Base-by-base conservation (phyloP, 805 yeast species). In the Tanozyma kutaoensis region DNA sequence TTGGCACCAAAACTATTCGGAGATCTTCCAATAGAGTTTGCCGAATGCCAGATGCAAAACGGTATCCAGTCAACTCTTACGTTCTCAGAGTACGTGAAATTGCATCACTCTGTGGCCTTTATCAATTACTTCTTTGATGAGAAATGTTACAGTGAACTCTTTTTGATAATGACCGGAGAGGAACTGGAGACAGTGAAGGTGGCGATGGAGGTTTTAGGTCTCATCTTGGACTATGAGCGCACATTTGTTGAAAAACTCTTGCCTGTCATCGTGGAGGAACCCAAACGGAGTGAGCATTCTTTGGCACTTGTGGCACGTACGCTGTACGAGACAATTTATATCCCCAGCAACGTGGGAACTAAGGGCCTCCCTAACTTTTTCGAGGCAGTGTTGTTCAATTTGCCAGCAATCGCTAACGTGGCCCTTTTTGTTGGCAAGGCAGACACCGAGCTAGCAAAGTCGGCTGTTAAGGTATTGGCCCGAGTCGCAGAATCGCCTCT, bases 351-450 rank as follows among this genome's bases (percentile, higher is more conserved):
- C n/a, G 36, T 66, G 26, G 76, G 79, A 5, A 62, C 73, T 2
- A 74, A 67, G 38, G 85, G 81, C 0, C 43, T 75, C 6, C 52
- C 66, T 10, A 66, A 78, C 3, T 79, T 80, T 37, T 72, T 62
- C 40, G 93, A 82, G 41, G 76, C 86, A 0, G 53, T 86, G 7
- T 51, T 80, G 14, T 72, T 74, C 46, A 69, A 79, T 34, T 51
- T 85, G n/a, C 69, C 84, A 0, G 53, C 79, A 8, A 63, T 86
- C 14, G 80, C 81, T 0, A 79, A 79, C 35, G 46, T 85, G 24
- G 78, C 91, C 0, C 50, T 85, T 12, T 82, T 81, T 41, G 72
- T 78, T 27, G 84, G 93, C 1, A 55, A 73, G 1, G 45, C 62
- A 4, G 59, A 72, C 31, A 34, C 52, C 8, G 39, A 50, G 1